Evolutionary conservation across 108 stramenopile genomes (phyloP), one percentile per base, ranked within the genome.

Genomic region (Chaetoceros muelleri): DNA sequence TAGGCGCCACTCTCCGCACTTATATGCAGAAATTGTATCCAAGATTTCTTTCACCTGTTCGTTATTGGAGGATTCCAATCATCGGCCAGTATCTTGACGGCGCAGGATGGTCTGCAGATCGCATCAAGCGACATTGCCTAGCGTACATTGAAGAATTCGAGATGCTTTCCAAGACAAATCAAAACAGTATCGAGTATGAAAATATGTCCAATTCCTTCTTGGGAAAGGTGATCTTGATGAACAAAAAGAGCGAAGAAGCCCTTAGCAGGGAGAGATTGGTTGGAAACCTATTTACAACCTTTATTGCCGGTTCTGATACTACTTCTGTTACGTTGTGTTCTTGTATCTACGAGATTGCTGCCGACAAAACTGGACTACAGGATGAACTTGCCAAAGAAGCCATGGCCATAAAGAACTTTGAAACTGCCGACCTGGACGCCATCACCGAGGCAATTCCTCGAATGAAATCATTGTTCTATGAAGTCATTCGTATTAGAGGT

Each of bases 11-110:
- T 28, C 44, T 63, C n/a, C 40, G 31, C 10, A 24, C 20, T 16
- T 7, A 28, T 26, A 17, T 57, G 22, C 0, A 21, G 1, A 40
- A 10, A 40, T 10, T 40, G 34, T 10, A 10, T 5, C 5, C 13
- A 10, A 49, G 70, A 2, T 26, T 46, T 22, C 23, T 65, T 2
- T 28, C 46, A 2, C 70, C 70, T 17, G 48, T 71, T 25, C 19
- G 24, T 2, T 71, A 60, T 50, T 71, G 64, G 64, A 64, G 55
- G 1, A 65, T 64, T 7, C 70, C 70, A 19, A 2, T 71, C 28
- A 65, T 71, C 46, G 70, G 70, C 24, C 57, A 65, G 40, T 54
- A 65, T 44, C 28, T 71, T 3, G 70, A 71, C 47, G 70, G 70
- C 22, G 44, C 16, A 2, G 52, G 57, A 27, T 18, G 3, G 34